These are phyloP conservation scores for Aspergillus neotritici DNA, from an alignment of 2,329 filamentous ascomycete genomes.

Conservation along the genomic window DNA sequence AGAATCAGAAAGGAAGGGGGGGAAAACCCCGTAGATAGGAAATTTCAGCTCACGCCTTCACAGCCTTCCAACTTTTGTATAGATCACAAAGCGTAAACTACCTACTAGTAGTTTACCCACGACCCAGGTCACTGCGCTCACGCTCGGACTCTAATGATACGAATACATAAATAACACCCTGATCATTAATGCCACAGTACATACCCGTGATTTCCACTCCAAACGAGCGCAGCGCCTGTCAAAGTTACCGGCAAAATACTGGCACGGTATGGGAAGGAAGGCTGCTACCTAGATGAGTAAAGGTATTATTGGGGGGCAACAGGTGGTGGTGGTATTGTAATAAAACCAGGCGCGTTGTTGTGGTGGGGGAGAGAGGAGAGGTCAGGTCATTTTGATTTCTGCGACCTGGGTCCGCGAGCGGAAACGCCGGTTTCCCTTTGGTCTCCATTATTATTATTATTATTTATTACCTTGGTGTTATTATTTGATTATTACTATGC, in stretches of 20 bases:
- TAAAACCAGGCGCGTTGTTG: conserved; percentile 3
- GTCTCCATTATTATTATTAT: conserved; percentile 1
- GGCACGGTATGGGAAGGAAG: background rate
- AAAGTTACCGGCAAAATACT: conserved; percentile 9
- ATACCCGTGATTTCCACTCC: conserved; percentile 10
- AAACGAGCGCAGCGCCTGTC: conserved; percentile 5
- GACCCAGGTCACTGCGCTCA: too few species aligned
- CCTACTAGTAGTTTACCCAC: background rate
- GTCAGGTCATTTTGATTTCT: conserved; percentile 3
- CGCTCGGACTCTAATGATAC: too few species aligned
- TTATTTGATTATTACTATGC: too few species aligned
- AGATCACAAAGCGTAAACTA: conserved; percentile 4
- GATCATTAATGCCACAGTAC: conserved; percentile 1
- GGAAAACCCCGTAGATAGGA: too few species aligned
- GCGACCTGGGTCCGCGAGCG: conserved; percentile 10
- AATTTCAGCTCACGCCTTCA: too few species aligned
- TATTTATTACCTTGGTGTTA: too few species aligned
- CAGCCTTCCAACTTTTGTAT: conserved; percentile 1
- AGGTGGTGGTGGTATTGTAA: conserved; percentile 7
- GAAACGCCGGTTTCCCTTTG: conserved; percentile 14
- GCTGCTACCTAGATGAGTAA: background rate
- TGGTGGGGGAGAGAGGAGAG: conserved; percentile 1
- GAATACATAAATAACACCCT: too few species aligned
- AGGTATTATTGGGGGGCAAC: conserved; percentile 6
- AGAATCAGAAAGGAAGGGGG: too few species aligned